A percentile compares a stretch with the other conserved stretches of the same genome.
phyloP scores from a whole-genome alignment of 495 filamentous ascomycete species.

The Penicillium lagena region DNA sequence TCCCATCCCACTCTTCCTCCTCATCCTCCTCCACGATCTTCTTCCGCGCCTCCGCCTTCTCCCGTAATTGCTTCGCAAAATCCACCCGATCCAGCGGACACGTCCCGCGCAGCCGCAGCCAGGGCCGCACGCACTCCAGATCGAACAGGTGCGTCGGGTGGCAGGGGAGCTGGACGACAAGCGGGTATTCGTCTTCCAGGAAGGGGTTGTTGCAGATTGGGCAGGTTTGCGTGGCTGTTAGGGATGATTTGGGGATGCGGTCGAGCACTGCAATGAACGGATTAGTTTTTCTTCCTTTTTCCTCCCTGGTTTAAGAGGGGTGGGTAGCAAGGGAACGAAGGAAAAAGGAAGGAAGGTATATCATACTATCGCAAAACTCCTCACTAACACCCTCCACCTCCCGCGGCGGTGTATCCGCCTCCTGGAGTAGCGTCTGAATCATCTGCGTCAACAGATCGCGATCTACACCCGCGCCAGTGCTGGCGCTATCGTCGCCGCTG shows the following conservation, averaged over 20 bases:
- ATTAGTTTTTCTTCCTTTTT: too few relatives aligned
- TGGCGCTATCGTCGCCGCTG: conserved; percentile 2
- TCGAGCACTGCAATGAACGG: conserved; percentile 51
- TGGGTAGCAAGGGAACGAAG: not conserved
- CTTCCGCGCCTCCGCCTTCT: conserved; percentile 48
- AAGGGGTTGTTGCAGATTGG: conserved; percentile 83
- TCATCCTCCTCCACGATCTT: conserved; percentile 55
- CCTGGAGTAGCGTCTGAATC: conserved; percentile 53
- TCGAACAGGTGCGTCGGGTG: conserved; percentile 79
- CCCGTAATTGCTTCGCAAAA: conserved; percentile 65
- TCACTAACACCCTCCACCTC: conserved; percentile 72
- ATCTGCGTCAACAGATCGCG: conserved; percentile 53
- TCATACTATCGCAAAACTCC: conserved; percentile 63
- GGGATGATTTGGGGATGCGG: conserved; percentile 60
- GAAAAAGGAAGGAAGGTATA: not conserved
- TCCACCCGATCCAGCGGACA: conserved; percentile 84
- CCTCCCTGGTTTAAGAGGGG: too few relatives aligned
- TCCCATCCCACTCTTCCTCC: conserved; percentile 63
- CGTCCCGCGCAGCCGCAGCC: conserved; percentile 80
- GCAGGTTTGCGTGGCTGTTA: conserved; percentile 65
- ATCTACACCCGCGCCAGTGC: not conserved
- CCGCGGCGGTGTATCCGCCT: conserved; percentile 59
- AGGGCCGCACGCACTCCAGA: conserved; percentile 89
- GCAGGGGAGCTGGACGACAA: conserved; percentile 86
- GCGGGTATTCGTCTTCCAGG: conserved; percentile 67